Base-by-base conservation (phyloP, 2,329 filamentous ascomycete species). In the Metarhizium brunneum region DNA sequence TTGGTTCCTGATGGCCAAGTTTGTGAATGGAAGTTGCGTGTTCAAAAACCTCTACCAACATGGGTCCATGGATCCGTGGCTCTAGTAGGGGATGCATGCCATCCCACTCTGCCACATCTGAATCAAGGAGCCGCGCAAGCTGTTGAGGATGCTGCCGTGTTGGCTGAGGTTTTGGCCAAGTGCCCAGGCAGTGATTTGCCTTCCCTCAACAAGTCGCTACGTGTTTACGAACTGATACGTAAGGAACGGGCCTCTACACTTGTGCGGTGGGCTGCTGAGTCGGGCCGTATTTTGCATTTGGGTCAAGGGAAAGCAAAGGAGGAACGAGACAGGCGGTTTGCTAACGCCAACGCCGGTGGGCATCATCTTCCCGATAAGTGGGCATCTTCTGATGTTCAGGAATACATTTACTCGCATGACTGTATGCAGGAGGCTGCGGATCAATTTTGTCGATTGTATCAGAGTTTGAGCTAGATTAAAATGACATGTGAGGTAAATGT, bases 321-420 rank as follows among this genome's bases (percentile, higher is more conserved):
- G 65, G 79, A 82, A 70, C 73, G 81, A 16, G 81, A 84, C 63
- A 71, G 69, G 55, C 70, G 73, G 67, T 81, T 84, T 67, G 76
- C 76, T n/a, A 71, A 76, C 54, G 71, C 78, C 51, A 75, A 71
- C 59, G 72, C 63, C 65, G 76, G 75, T 63, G 76, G 67, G 25
- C 25, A 25, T 61, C 76, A 69, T 57, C 78, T 78, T 57, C 82
- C 82, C 6, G 84, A 87, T 68, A 86, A 86, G 70, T 87, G 84
- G 84, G 83, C 82, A 4, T 84, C 84, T 68, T 81, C 83, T 5
- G 84, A 87, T 62, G 81, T 86, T 35, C 84, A 87, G 70, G 74
- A 77, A 65, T 78, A 80, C 74, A 80, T 86, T 57, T 87, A 86
- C 66, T 78, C 78, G 10, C 74, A 83, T 64, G 83, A 86, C 66